Percentiles rank a stretch among this genome's conserved stretches.
Conservation (phyloP, 1,284 basidiomycete genomes). For the Inonotus hispidus region DNA sequence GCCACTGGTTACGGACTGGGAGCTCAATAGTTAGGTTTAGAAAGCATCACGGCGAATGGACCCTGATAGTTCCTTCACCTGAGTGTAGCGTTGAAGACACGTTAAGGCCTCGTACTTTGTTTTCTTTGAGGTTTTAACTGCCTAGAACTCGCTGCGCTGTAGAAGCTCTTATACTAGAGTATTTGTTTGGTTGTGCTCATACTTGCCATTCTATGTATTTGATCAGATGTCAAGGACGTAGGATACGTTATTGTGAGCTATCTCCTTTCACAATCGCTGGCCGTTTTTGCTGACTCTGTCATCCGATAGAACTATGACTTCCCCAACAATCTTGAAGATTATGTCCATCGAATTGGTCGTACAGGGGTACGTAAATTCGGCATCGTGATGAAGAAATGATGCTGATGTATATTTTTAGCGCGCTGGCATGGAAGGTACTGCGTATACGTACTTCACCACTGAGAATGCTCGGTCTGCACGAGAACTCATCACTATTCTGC, state of each 20-base stretch:
- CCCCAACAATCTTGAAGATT: slow-evolving; percentile 48
- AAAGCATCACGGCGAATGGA: slow-evolving; percentile 9
- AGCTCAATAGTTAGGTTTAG: slow-evolving; percentile 2
- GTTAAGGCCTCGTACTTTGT: slow-evolving; percentile 6
- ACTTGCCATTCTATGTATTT: neutral
- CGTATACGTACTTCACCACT: slow-evolving; percentile 54
- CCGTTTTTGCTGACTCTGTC: slow-evolving; percentile 18
- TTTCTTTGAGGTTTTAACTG: slow-evolving; percentile 3
- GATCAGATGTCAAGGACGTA: slow-evolving; percentile 43
- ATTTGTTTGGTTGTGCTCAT: slow-evolving; percentile 8
- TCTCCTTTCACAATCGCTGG: neutral
- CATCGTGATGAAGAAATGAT: neutral
- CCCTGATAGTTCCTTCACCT: slow-evolving; percentile 9
- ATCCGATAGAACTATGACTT: slow-evolving; percentile 47
- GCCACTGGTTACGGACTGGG: slow-evolving; percentile 15
- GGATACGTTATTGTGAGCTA: slow-evolving; percentile 37
- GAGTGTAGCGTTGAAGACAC: slow-evolving; percentile 7
- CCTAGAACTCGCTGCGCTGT: slow-evolving; percentile 13
- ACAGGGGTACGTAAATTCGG: slow-evolving; percentile 25
- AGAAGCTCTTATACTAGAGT: slow-evolving; percentile 14
- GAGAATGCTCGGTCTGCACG: slow-evolving; percentile 52
- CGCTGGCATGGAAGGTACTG: slow-evolving; percentile 41
- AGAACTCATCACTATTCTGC: slow-evolving; percentile 52
- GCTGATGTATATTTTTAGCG: slow-evolving; percentile 21
- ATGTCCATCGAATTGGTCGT: slow-evolving; percentile 43